Base-by-base conservation (phyloP, 1,139 yeast species). In the Taphrina populina region DNA sequence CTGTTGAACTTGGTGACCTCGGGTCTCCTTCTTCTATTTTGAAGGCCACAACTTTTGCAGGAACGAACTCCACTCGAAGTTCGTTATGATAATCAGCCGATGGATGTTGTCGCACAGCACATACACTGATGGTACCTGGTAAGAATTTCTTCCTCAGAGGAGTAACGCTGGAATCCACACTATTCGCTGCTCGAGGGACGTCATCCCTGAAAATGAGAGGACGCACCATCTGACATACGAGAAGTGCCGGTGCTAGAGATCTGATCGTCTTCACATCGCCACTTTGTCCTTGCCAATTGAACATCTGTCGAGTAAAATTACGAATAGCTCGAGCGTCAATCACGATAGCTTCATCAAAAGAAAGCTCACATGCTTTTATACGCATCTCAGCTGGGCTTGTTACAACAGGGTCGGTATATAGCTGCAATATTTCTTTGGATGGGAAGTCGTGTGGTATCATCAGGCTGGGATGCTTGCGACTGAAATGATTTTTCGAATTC, bases 391-490 rank as follows among this genome's bases (percentile, higher is more conserved):
- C 19, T 13, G 20, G 21, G 1, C 19, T 19, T 2, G 56, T 43
- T 24, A 60, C 58, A n/a, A 44, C 40, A 7, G 64, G 64, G 3
- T 29, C 11, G n/a, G 33, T 29, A 39, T 62, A 62, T 7, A 45
- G 32, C 8, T 44, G 20, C 10, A 55, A 33, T 1, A 60, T 35
- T 6, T 29, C 40, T 19, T 24, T 27, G 15, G 40, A 32, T 3
- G 64, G 64, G 40, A 62, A 62, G 6, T 41, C 35, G 8, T 47
- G 46, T 3, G 56, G 57, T 11, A 61, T 35, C 2, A 23, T 39
- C 10, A 61, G 34, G 2, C 41, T 43, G n/a, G 52, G 53, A 32
- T 58, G 63, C 24, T 37, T 53, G 8, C 44, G 32, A 8, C 41
- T 15, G 30, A 61, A 60, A 24, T 45, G 39, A 4, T 49, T 43